A percentile compares a stretch with the other conserved stretches of the same genome.
Conservation (phyloP, 2,329 filamentous ascomycete species). For the Cladosporium sp. region DNA sequence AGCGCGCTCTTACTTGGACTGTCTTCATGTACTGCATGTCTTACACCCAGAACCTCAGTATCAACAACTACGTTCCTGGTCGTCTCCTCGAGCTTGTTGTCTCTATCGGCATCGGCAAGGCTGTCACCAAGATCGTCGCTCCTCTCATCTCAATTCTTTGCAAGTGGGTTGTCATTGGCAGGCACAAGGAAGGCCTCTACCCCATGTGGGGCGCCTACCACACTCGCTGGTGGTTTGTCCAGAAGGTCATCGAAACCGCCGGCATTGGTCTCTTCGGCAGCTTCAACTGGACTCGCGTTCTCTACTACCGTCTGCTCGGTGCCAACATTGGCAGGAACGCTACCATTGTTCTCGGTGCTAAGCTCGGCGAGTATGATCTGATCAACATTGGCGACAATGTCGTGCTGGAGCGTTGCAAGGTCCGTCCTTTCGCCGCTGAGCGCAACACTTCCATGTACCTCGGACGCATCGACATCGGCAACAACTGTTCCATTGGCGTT, state of each 20-base stretch:
- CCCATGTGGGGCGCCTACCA: slow-evolving; percentile 64
- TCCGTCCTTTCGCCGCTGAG: slow-evolving; percentile 58
- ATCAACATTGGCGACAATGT: slow-evolving; percentile 57
- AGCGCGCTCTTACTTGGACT: slow-evolving; percentile 56
- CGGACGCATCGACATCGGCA: slow-evolving; percentile 53
- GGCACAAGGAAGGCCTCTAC: slow-evolving; percentile 56
- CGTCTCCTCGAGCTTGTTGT: slow-evolving; percentile 54
- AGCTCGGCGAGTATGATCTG: slow-evolving; percentile 59
- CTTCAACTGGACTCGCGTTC: slow-evolving; percentile 43
- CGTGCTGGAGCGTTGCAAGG: slow-evolving; percentile 51
- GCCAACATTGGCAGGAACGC: slow-evolving; percentile 57
- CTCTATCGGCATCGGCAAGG: slow-evolving; percentile 48
- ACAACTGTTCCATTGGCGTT: slow-evolving; percentile 51
- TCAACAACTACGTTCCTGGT: slow-evolving; percentile 45
- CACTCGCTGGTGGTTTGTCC: slow-evolving; percentile 60
- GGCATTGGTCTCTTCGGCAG: slow-evolving; percentile 51
- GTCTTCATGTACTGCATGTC: slow-evolving; percentile 53
- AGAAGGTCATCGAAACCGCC: slow-evolving; percentile 55
- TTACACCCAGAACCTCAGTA: slow-evolving; percentile 45
- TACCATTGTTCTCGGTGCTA: slow-evolving; percentile 46
- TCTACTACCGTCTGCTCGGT: slow-evolving; percentile 57
- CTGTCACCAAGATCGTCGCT: slow-evolving; percentile 43
- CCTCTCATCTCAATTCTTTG: slow-evolving; percentile 53
- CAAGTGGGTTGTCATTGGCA: slow-evolving; percentile 60
- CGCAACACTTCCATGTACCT: slow-evolving; percentile 62